Evolutionary conservation across 108 stramenopile genomes (phyloP).

Genomic region (Seminavis robusta): DNA sequence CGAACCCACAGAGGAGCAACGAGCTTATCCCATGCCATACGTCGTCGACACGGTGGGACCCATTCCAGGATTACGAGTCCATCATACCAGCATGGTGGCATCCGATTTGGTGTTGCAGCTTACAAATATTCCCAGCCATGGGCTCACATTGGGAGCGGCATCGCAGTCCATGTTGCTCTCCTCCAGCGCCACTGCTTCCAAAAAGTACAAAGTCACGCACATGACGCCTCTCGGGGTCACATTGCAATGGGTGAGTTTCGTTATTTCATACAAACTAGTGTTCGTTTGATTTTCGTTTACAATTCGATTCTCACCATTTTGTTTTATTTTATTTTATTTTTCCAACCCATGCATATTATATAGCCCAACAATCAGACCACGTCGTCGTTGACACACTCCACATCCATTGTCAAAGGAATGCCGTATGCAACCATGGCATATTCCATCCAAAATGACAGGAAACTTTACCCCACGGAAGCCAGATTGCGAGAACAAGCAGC

Average conservation of each 20-base stretch:
- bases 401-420: constrained; percentile 76
- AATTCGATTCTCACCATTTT: too few relatives aligned
- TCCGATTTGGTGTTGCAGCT: constrained; percentile 43
- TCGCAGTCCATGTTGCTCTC: constrained; percentile 1
- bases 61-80: constrained; percentile 59
- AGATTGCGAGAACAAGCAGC: too few relatives aligned
- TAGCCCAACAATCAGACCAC: too few relatives aligned
- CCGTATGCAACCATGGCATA: constrained; percentile 83
- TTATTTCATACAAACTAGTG: constrained; percentile 7
- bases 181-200: too few relatives aligned
- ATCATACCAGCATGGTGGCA: constrained; percentile 36
- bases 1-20: constrained; percentile 38
- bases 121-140: constrained; percentile 45
- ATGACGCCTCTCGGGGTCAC: constrained; percentile 51
- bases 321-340: too few relatives aligned
- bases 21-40: constrained; percentile 71
- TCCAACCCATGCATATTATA: too few relatives aligned
- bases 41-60: constrained; percentile 55
- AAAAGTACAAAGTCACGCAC: constrained; percentile 14
- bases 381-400: constrained; percentile 28
- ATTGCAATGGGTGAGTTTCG: constrained; percentile 41
- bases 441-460: background rate
- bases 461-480: too few relatives aligned
- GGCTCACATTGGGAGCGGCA: constrained; percentile 67
- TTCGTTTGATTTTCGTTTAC: too few relatives aligned